Base-by-base conservation (phyloP, 805 yeast species). In the Sungouiella thailandica region DNA sequence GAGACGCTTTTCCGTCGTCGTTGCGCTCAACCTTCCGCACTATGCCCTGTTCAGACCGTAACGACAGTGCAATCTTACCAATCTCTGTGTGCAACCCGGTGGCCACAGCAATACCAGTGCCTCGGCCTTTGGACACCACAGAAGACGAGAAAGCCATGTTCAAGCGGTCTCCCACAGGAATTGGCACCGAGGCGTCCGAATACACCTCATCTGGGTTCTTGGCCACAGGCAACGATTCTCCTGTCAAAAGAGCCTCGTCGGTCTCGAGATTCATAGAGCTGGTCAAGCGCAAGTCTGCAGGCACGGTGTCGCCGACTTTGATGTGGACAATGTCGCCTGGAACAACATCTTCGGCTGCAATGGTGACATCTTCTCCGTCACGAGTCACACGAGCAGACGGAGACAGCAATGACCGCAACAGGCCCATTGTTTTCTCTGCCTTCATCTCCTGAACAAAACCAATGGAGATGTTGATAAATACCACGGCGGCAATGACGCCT, bases 391-490 rank as follows among this genome's bases (percentile, higher is more conserved):
- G 61, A 0, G 93, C 89, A 3, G 80, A 72, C 3, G 90, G 87
- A 2, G 87, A 77, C 33, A 83, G 70, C 33, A 83, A 66, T 1
- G 78, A 70, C 40, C 76, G 70, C 26, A 83, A 68, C 0, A 88
- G 78, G 24, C 80, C 83, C 86, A 83, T 83, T 1, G 90, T 83
- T 51, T 80, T 74, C 43, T 83, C 88, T 1, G 93, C 90, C 43
- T 74, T 77, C 50, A 65, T 69, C 52, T 83, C 90, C 55, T 83
- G 93, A 43, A 72, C 57, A 35, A 78, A 72, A 4, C 93, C 93
- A 37, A 83, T 80, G 18, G 59, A 57, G 23, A 83, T 76, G 50
- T 83, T 83, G 36, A 83, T 65, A 20, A 55, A 53, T 19, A 83
- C 75, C 16, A 83, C 89, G 29, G 74, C 80, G 1, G 75, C 78